A percentile compares a stretch with the other conserved stretches of the same genome.
Conservation (phyloP, 495 filamentous ascomycete species). For the Oidiodendron maius region DNA sequence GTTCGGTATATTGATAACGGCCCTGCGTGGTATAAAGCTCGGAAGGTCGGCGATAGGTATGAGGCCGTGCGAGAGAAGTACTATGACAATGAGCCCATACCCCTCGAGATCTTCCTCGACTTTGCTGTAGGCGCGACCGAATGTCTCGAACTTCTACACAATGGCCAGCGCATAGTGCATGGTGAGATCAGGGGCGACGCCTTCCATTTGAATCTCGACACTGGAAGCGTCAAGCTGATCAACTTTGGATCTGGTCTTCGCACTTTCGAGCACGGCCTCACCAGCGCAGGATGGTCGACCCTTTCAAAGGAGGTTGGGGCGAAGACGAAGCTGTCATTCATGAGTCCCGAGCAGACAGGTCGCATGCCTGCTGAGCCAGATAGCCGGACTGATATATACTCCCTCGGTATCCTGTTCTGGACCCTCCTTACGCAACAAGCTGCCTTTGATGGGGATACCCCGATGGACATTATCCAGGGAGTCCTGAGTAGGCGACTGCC, state of each 20-base stretch:
- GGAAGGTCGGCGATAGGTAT: slow-evolving; percentile 8
- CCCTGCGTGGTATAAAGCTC: slow-evolving; percentile 33
- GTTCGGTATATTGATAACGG: slow-evolving; percentile 67
- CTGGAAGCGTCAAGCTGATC: slow-evolving; percentile 65
- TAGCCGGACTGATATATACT: slow-evolving; percentile 85
- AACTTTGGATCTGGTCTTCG: slow-evolving; percentile 79
- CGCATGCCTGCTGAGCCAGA: slow-evolving; percentile 86
- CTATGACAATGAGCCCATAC: slow-evolving; percentile 50
- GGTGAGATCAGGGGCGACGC: slow-evolving; percentile 84
- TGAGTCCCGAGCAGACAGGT: slow-evolving; percentile 88
- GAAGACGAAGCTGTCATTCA: slow-evolving; percentile 78
- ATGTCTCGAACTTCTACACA: slow-evolving; percentile 80
- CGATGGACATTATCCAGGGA: slow-evolving; percentile 82
- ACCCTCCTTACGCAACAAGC: slow-evolving; percentile 71
- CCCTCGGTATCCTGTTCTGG: slow-evolving; percentile 81
- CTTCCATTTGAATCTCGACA: slow-evolving; percentile 71
- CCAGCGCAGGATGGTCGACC: slow-evolving; percentile 75
- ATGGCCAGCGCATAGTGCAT: slow-evolving; percentile 75
- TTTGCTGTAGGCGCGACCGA: slow-evolving; percentile 84
- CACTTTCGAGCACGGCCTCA: slow-evolving; percentile 83
- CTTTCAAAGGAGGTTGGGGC: slow-evolving; percentile 74
- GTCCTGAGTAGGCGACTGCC: slow-evolving; percentile 73
- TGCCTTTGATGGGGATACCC: slow-evolving; percentile 69
- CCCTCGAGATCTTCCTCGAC: slow-evolving; percentile 70
- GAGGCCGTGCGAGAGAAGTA: slow-evolving; percentile 14